Evolutionary conservation across 2,329 filamentous ascomycete genomes (phyloP), one percentile per base, ranked within the genome.

Genomic region (Colletotrichum karsti): DNA sequence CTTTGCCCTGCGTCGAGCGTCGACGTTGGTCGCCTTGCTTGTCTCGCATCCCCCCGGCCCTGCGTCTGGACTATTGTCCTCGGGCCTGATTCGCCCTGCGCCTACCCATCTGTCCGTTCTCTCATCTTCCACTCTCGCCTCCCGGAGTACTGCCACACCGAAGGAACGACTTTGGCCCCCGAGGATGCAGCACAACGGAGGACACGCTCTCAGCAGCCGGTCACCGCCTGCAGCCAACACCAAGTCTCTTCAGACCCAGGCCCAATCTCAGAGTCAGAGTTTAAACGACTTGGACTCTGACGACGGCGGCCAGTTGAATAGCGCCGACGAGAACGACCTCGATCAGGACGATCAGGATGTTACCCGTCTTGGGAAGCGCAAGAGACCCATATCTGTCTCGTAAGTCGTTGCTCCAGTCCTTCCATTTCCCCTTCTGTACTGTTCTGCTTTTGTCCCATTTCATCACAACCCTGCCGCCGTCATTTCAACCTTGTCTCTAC

Each of bases 301-400:
- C 73, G 84, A 84, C 39, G 79, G 77, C 63, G 78, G 81, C 69
- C 70, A 71, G 50, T 70, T 74, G 61, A 80, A 83, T 56, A 87
- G 84, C 74, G 81, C 74, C 39, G 82, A 82, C 55, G 81, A 83
- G 48, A 74, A 76, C 54, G 80, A 82, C 57, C 73, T 78, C 62
- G 83, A 86, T 46, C 82, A 83, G 64, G 82, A 84, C 65, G 80
- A 81, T 60, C 75, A 80, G 53, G 82, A 85, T 56, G 74, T 78
- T 22, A 76, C 76, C 30, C 81, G 81, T 58, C 80, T 77, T 69
- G 83, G 85, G 66, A 90, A 90, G 77, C 85, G 88, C 70, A 90
- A 90, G 76, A 83, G 88, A 66, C 86, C 87, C 67, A 83, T 89
- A 55, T 89, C 87, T 67, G 87, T 89, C 69, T 89, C 87, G 87